Evolutionary conservation across 192 early-diverging fungal genomes (phyloP), one percentile per base, ranked within the genome.

Genomic region (Entomortierella beljakovae): DNA sequence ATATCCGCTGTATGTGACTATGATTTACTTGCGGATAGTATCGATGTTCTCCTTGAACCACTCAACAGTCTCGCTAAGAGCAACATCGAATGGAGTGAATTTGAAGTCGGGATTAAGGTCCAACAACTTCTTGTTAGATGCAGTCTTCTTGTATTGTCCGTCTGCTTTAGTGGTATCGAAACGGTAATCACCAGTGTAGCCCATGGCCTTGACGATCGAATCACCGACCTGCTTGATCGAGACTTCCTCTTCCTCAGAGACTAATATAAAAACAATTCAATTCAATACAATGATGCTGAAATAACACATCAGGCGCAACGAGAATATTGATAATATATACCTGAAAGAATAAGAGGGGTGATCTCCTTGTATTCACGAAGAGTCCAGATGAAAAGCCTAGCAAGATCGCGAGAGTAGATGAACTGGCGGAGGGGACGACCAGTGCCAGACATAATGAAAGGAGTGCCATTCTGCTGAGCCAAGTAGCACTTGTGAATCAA

Each of bases 111-210:
- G 91, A 64, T 92, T 70, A 49, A 90, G 85, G 59, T 81, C 85
- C 70, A 76, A 72, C 68, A 94, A 73, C 84, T 94, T 94, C 22
- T 77, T 85, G 69, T 94, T 94, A n/a, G 85, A 92, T 32, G 93
- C 93, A 37, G 93, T 94, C 88, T 94, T 94, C 79, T 94, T 94
- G 68, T 81, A 92, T 77, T 94, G 93, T 38, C 92, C 93, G 80
- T 94, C 93, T 23, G 90, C 83, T 70, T 88, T 88, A 32, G 85
- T 83, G 42, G 87, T 86, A 84, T 94, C 93, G 80, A 92, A 94
- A 59, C 84, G 54, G 80, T 91, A 85, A 28, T 85, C 80, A 1
- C 92, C 92, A 60, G 83, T 57, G 82, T 91, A 94, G 20, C 73
- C 87, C 80, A 94, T 76, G 23, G 88, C 86, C 23, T 85, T 80